phyloP scores from a whole-genome alignment of 805 yeast genomes.

The Maudiozyma turicensis region DNA sequence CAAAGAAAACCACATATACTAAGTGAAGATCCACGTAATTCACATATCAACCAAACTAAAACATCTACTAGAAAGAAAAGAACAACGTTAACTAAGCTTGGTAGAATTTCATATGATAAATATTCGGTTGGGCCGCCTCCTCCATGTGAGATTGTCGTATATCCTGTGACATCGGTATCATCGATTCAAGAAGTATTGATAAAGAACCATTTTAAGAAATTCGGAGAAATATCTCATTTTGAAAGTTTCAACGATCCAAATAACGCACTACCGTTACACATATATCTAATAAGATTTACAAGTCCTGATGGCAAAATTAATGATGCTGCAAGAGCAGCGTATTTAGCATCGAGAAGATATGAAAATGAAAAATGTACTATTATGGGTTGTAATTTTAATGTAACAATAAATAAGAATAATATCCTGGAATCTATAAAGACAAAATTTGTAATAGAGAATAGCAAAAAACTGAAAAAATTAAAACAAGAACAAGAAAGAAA shows the following conservation, averaged over 20 bases:
- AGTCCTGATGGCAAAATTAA: conserved; percentile 41
- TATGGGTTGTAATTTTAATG: conserved; percentile 40
- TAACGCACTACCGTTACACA: conserved; percentile 71
- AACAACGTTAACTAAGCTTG: conserved; percentile 7
- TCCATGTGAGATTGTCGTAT: conserved; percentile 54
- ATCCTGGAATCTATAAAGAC: conserved; percentile 28
- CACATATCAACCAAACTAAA: background rate
- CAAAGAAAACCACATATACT: conserved; percentile 13
- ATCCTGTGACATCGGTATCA: conserved; percentile 33
- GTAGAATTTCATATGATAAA: conserved; percentile 46
- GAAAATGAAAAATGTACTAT: conserved; percentile 38
- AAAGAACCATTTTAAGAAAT: conserved; percentile 46
- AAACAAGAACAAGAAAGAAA: conserved; percentile 5
- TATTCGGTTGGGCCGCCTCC: conserved; percentile 72
- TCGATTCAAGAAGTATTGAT: conserved; percentile 17
- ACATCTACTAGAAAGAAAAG: conserved; percentile 13
- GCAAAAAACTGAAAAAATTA: conserved; percentile 14
- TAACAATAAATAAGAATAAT: conserved; percentile 41
- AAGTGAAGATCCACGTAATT: conserved; percentile 22
- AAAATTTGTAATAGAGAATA: conserved; percentile 27
- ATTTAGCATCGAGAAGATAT: conserved; percentile 34
- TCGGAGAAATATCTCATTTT: conserved; percentile 54
- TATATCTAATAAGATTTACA: conserved; percentile 53
- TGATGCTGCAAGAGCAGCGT: conserved; percentile 42
- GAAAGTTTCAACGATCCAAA: conserved; percentile 57